phyloP scores from a whole-genome alignment of 352 stramenopile species.

The Phytophthora rubi region DNA sequence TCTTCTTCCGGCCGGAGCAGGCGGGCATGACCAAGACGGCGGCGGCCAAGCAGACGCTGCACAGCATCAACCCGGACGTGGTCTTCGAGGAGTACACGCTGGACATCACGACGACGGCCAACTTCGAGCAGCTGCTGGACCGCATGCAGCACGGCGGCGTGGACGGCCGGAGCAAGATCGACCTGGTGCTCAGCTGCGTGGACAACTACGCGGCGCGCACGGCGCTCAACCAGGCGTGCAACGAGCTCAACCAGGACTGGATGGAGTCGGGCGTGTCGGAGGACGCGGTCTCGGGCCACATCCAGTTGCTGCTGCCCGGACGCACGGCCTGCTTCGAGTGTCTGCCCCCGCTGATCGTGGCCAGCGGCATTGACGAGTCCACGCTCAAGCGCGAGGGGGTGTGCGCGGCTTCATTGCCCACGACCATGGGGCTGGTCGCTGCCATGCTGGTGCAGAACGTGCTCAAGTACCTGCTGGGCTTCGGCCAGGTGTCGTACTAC shows the following conservation, averaged over 20 bases:
- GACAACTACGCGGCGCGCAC: conserved; percentile 92
- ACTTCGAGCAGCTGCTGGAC: conserved; percentile 87
- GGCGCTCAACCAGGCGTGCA: conserved; percentile 89
- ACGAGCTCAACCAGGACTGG: conserved; percentile 86
- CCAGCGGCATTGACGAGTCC: conserved; percentile 85
- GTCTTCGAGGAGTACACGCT: conserved; percentile 88
- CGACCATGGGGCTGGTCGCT: conserved; percentile 90
- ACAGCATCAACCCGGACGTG: conserved; percentile 91
- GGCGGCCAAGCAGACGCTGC: conserved; percentile 86
- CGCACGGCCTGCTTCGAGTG: conserved; percentile 91
- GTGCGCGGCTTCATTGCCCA: conserved; percentile 88
- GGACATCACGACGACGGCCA: conserved; percentile 86
- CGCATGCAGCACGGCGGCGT: conserved; percentile 75
- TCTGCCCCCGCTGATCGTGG: conserved; percentile 86
- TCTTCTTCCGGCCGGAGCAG: conserved; percentile 91
- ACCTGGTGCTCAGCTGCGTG: conserved; percentile 90
- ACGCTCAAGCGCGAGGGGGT: conserved; percentile 90
- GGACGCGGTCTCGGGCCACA: conserved; percentile 90
- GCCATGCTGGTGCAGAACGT: conserved; percentile 89
- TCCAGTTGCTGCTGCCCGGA: conserved; percentile 87
- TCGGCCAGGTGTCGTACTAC: conserved; percentile 90
- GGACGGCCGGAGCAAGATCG: conserved; percentile 59
- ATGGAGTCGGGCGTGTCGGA: conserved; percentile 93
- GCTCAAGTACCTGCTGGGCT: conserved; percentile 87
- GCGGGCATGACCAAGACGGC: conserved; percentile 88